Evolutionary conservation across 345 rosid genomes (phyloP), one percentile per base, ranked within the genome.

Genomic region (Salix suchowensis): DNA sequence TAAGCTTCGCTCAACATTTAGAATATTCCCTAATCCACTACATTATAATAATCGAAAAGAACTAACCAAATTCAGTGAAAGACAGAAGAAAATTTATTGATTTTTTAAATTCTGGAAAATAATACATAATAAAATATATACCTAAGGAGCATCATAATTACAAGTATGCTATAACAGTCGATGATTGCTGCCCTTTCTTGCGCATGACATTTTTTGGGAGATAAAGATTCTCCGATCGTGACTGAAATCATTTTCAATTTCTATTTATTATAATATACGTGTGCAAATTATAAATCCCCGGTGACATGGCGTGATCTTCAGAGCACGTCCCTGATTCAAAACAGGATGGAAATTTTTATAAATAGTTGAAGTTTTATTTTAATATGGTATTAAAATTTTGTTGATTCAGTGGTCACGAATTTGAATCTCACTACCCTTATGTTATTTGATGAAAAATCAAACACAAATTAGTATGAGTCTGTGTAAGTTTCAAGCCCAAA

Each of bases 331-430:
- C 32, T 30, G 0, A 30, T 30, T 30, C 4, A 3, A 30, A 30
- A 30, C 0, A 30, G 32, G 32, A 30, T 3, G 4, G 0, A 3
- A 3, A 2, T 30, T 0, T 30, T 30, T 30, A 30, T 30, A 30
- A 30, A 30, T 30, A 30, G 3, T 30, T 26, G 28, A 26, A 26
- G 28, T 26, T 26, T 26, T 26, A 26, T 0, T 26, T 32, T 32
- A 32, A 32, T 0, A 32, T 32, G 34, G 0, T 4, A 32, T 32
- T 0, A 32, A 0, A 32, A 0, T 0, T 0, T 32, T 32, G 1
- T 32, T 32, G 34, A 32, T 0, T 5, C 5, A 32, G 5, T 0
- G 5, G 34, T 32, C 34, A 32, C 5, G 5, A 32, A 5, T 32
- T 32, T 0, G 5, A 32, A 4, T 32, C 5, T 32, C 5, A 4